Evolutionary conservation across 441 rosid genomes (phyloP).

Genomic region (Sinapis alba): DNA sequence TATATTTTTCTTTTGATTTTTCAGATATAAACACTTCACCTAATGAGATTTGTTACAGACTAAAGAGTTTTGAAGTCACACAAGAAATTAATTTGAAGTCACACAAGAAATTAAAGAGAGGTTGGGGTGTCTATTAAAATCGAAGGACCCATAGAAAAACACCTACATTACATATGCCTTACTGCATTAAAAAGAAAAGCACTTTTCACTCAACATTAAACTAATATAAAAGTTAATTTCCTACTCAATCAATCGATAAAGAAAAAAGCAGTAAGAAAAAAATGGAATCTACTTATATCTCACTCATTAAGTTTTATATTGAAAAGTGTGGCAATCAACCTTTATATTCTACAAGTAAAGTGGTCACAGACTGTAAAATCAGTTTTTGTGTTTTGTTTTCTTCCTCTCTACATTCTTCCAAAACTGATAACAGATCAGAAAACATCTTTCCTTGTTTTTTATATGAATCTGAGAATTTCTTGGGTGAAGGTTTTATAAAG

Average conservation of each 20-base stretch:
- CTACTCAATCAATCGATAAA: conserved; percentile 25
- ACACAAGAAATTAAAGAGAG: conserved; percentile 8
- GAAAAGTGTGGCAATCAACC: conserved; percentile 27
- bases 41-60: neutral
- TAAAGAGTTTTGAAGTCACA: conserved; percentile 2
- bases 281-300: conserved; percentile 19
- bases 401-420: conserved; percentile 32
- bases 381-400: conserved; percentile 37
- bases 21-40: neutral
- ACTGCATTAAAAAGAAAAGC: conserved; percentile 53
- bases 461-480: conserved; percentile 30
- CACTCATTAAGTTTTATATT: conserved; percentile 36
- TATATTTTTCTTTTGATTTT: neutral
- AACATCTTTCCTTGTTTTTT: conserved; percentile 14
- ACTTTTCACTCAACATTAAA: conserved; percentile 39
- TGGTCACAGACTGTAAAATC: conserved; percentile 43
- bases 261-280: neutral
- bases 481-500: conserved; percentile 34
- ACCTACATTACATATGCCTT: conserved; percentile 42
- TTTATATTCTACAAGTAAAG: conserved; percentile 37
- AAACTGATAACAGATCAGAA: conserved; percentile 26
- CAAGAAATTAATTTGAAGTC: conserved; percentile 2
- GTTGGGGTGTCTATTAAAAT: conserved; percentile 39
- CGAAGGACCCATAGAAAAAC: conserved; percentile 23
- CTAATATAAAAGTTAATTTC: conserved; percentile 35